phyloP scores from a whole-genome alignment of 2,329 filamentous ascomycete genomes.

The Chalara sp. region DNA sequence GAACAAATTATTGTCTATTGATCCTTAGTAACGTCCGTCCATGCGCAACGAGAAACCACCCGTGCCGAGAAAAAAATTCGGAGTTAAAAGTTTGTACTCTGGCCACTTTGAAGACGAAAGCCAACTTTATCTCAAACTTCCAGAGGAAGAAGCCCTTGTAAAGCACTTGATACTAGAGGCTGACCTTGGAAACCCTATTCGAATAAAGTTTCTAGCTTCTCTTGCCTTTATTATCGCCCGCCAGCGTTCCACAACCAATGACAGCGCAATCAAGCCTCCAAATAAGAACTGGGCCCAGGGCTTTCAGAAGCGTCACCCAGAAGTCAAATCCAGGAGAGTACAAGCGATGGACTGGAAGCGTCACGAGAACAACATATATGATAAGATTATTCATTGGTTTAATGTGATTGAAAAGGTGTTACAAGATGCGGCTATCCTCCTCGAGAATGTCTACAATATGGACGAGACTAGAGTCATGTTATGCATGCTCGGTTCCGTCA shows the following conservation, averaged over 20 bases:
- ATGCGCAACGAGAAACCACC: neutral
- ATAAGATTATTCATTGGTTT: no score
- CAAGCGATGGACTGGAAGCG: neutral
- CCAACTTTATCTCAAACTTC: no score
- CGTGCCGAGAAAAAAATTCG: no score
- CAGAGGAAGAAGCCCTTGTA: conserved; percentile 20
- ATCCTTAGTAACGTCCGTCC: neutral
- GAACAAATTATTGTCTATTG: no score
- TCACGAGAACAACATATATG: conserved; percentile 5
- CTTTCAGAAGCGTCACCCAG: neutral
- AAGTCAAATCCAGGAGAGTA: neutral
- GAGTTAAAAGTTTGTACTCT: no score
- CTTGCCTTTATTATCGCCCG: conserved; percentile 4
- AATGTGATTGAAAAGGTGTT: no score
- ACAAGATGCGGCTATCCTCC: neutral
- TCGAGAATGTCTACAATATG: neutral
- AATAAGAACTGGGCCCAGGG: neutral
- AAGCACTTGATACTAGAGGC: conserved; percentile 7
- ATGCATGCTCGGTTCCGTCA: neutral
- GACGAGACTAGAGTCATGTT: no score
- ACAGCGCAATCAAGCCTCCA: conserved; percentile 4
- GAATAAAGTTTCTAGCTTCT: conserved; percentile 8
- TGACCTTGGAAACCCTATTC: conserved; percentile 8
- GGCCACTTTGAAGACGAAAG: no score
- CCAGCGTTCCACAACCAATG: conserved; percentile 7